These are phyloP conservation scores for Pycnococcus provasolii DNA, from an alignment of 139 green algal genomes.

Conservation along the genomic window DNA sequence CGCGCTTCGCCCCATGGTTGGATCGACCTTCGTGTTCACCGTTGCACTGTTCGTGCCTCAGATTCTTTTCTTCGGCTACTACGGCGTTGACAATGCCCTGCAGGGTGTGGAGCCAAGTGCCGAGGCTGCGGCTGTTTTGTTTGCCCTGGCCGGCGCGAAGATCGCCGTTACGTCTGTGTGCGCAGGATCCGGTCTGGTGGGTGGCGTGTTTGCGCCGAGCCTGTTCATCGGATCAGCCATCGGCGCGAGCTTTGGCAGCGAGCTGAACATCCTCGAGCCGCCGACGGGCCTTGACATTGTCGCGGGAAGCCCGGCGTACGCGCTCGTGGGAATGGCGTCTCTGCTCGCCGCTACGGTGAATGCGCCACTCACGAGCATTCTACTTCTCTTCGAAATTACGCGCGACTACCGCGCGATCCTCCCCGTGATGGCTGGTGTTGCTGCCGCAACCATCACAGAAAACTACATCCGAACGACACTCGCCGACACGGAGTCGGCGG, in stretches of 20 bases:
- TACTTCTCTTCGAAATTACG: conserved; percentile 68
- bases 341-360: conserved; percentile 49
- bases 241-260: conserved; percentile 23
- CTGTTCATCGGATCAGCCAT: conserved; percentile 80
- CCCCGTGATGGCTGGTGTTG: conserved; percentile 43
- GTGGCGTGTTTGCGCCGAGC: conserved; percentile 84
- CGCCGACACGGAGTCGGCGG: no score
- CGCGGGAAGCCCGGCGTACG: conserved; percentile 31
- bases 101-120: neutral
- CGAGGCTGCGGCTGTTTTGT: conserved; percentile 39
- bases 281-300: conserved; percentile 19
- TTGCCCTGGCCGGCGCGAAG: conserved; percentile 67
- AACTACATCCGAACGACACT: no score
- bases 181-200: conserved; percentile 64
- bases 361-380: conserved; percentile 44
- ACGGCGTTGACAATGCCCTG: neutral
- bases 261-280: conserved; percentile 24
- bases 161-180: conserved; percentile 74
- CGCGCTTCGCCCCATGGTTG: neutral
- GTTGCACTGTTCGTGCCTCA: neutral
- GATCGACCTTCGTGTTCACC: neutral
- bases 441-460: no score
- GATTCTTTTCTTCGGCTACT: neutral
- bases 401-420: conserved; percentile 64
- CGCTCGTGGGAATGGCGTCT: conserved; percentile 60